Base-by-base conservation (phyloP, 257 asterid genomes). In the Scutellaria baicalensis region DNA sequence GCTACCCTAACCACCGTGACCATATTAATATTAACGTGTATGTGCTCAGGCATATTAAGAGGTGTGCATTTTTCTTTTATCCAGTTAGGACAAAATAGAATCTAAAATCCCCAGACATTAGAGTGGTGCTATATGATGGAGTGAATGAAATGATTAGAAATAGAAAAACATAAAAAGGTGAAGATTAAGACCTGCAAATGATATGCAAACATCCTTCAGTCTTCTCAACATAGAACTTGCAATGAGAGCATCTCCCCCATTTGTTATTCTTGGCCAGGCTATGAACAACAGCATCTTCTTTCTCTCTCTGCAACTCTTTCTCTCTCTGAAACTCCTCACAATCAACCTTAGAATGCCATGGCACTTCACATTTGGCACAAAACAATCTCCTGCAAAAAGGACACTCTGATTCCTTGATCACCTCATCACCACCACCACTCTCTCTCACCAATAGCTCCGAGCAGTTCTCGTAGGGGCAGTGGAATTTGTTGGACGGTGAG, bases 401-500 rank as follows among this genome's bases (percentile, higher is more conserved):
- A 43, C 94, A 85, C 75, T 78, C 89, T 0, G 88, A 78, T 47
- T 76, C 82, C 72, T 63, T 49, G 1, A 87, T 63, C 31, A 27
- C 40, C 35, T 27, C 64, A 3, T 62, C 21, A 20, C 85, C 40
- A 23, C 20, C 64, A 3, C 62, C 21, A 20, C 85, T 68, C 61
- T 75, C 88, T 0, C 48, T 79, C 81, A 36, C 78, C 67, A 88
- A 50, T 79, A 85, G 21, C 0, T 66, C 84, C 4, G 92, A 88
- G 23, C 92, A 88, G 44, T 81, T 76, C 35, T 69, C 74, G 31
- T 73, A 84, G 6, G 95, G 95, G 9, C 95, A 88, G 61, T 84
- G 82, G 5, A 74, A 79, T 2, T 52, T 84, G 68, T 76, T 80
- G 5, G 79, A 52, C 4, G 61, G 82, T 13, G 20, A 56, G 14